Base-by-base conservation (phyloP, 2,329 filamentous ascomycete genomes). In the Claviceps capensis region DNA sequence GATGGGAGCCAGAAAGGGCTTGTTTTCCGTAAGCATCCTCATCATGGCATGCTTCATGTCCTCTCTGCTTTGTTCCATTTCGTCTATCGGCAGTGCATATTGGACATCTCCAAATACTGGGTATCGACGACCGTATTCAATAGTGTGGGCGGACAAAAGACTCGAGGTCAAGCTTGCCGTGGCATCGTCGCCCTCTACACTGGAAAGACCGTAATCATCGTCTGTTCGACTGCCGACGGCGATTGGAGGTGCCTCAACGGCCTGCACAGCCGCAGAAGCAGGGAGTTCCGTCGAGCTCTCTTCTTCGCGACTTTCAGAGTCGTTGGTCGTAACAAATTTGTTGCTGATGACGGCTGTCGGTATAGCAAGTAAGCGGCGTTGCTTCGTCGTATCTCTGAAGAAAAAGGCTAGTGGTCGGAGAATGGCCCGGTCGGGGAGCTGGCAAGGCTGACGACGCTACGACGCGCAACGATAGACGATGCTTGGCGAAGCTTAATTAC, bases 1-100 rank as follows among this genome's bases (percentile, higher is more conserved):
- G 42, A 76, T 60, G 1, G 72, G 72, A 7, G 71, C 65, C 48
- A 68, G 65, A 53, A 70, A 69, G 7, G 74, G 62, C 40, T 61
- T 60, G 5, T 66, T 66, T 16, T 65, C 61, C 7, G 62, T 63
- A 37, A 69, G 48, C 45, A 61, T 56, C 52, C 71, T 56, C 11
- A 65, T 53, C 61, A 69, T 66, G 47, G 68, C 65, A 52, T 72
- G 68, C 55, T 68, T 64, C 60, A 67, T 67, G 57, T 67, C 65
- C 61, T 71, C 64, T 11, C 69, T 62, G 14, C 63, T 60, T 54
- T 70, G 67, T 55, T 71, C 69, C 6, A 55, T 44, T 16, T 68
- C 65, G 54, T 69, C 65, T 55, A 70, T 69, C 17, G 67, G 66
- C 17, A 69, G 60, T 1, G 65, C 63, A 50, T 68, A 69, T 7